Evolutionary conservation across 2,329 filamentous ascomycete genomes (phyloP).

Genomic region (Curvularia hawaiiensis): DNA sequence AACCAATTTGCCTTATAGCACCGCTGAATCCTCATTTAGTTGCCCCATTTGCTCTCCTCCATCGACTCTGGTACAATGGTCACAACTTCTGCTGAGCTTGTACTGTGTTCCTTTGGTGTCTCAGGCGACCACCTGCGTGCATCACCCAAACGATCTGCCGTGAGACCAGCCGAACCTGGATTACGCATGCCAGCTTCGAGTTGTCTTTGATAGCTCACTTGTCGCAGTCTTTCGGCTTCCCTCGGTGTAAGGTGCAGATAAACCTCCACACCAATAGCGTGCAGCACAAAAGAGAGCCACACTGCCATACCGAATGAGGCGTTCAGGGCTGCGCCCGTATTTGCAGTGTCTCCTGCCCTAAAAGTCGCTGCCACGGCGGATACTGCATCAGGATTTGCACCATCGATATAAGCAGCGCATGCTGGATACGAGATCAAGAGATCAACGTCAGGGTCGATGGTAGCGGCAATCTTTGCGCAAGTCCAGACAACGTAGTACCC

Average conservation of each 20-base stretch:
- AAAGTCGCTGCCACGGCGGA: slow-evolving; percentile 37
- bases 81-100: not conserved
- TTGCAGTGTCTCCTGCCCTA: slow-evolving; percentile 24
- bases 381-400: slow-evolving; percentile 25
- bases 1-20: not conserved
- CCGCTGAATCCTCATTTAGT: not conserved
- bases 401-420: slow-evolving; percentile 52
- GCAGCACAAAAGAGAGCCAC: slow-evolving; percentile 60
- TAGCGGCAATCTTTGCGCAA: slow-evolving; percentile 58
- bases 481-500: slow-evolving; percentile 47
- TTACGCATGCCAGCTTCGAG: slow-evolving; percentile 58
- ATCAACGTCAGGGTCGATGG: slow-evolving; percentile 21
- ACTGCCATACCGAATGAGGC: slow-evolving; percentile 58
- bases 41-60: not conserved
- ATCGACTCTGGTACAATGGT: not conserved
- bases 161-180: slow-evolving; percentile 45
- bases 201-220: slow-evolving; percentile 63
- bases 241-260: slow-evolving; percentile 56
- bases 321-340: slow-evolving; percentile 53
- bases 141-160: slow-evolving; percentile 36
- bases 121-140: slow-evolving; percentile 30
- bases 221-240: slow-evolving; percentile 59
- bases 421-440: slow-evolving; percentile 49
- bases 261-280: slow-evolving; percentile 48
- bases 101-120: slow-evolving; percentile 8